Evolutionary conservation across 179 eudicot species (phyloP), one percentile per base, ranked within the genome.

Genomic region (Patellifolia procumbens): DNA sequence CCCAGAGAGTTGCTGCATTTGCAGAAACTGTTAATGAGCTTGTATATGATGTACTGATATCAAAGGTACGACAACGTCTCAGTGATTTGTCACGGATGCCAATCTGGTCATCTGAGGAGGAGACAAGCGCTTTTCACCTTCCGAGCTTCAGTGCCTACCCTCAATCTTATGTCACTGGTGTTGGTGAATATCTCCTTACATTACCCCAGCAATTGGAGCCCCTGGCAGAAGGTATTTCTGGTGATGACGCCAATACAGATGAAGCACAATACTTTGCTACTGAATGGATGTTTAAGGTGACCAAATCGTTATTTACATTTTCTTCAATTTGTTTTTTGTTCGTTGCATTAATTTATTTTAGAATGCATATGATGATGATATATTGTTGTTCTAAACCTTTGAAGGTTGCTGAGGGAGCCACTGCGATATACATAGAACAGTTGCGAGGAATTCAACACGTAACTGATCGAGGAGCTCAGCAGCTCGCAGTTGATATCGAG

Each of bases 241-340:
- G 74, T 74, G 86, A 85, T 83, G 97, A 94, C 76, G 79, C 85
- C 64, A 92, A 88, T 85, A 87, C 90, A 31, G 98, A 94, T 49
- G 98, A 94, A 35, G 91, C 97, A 68, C 98, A 94, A 73, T 88
- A 89, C 78, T 94, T 94, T 73, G 98, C 98, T 74, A 94, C 98
- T 77, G 98, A 94, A 81, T 94, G 98, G 98, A 92, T 94, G 98
- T 94, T 94, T 84, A 92, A 94, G 98, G 98, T 92, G 76, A 85
- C 53, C 34, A 64, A 29, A 46, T 31, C 8, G 13, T 46, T 32
- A 22, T 2, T 37, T 32, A 5, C 51, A 64, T 66, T 70, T 71
- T 22, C 61, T 24, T 68, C 64, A 53, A 16, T 60, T 29, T 16
- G 9, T 22, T 15, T 20, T 29, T 72, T 34, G 65, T 37, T 55